Evolutionary conservation across 495 filamentous ascomycete species (phyloP), one percentile per base, ranked within the genome.

Genomic region (Podospora pseudoanserina): DNA sequence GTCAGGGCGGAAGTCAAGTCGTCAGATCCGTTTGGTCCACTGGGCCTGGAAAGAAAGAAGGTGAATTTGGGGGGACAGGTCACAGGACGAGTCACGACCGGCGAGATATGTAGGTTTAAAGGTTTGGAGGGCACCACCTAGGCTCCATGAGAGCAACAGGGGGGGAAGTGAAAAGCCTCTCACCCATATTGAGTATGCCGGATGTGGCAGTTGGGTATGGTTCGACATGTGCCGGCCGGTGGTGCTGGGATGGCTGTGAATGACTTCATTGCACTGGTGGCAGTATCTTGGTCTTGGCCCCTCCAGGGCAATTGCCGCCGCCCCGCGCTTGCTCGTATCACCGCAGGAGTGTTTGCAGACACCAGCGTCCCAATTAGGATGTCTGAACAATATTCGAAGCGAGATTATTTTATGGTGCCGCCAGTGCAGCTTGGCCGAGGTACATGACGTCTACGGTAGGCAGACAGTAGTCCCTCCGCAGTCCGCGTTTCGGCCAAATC

Each of bases 321-420:
- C 61, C 63, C 55, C 55, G 55, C 55, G 55, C 55, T 58, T 58
- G 49, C 39, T 54, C 53, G 55, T 67, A 32, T 68, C 61, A 64
- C 57, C 56, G 61, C 23, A 13, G 57, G 63, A 62, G 68, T 65
- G n/a, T 67, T 70, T 73, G 68, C 69, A 73, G 67, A 70, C 72
- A 71, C 69, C 72, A 20, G 7, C 55, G 55, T 58, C 55, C 55
- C 55, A 58, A 58, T 58, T 26, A 58, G 55, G 67, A 56, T 55
- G 39, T 55, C 20, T 39, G 54, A 57, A 19, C 62, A 44, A 61
- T 39, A 71, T n/a, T 20, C 5, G n/a, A 58, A 58, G 55, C 55
- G 55, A 58, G 55, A 58, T 58, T 58, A 58, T 58, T 59, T 67
- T 71, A 56, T 60, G 28, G 32, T 72, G 69, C 63, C 72, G 67